Conservation (phyloP, 352 stramenopile species). For the Globisporangium paroecandrum region DNA sequence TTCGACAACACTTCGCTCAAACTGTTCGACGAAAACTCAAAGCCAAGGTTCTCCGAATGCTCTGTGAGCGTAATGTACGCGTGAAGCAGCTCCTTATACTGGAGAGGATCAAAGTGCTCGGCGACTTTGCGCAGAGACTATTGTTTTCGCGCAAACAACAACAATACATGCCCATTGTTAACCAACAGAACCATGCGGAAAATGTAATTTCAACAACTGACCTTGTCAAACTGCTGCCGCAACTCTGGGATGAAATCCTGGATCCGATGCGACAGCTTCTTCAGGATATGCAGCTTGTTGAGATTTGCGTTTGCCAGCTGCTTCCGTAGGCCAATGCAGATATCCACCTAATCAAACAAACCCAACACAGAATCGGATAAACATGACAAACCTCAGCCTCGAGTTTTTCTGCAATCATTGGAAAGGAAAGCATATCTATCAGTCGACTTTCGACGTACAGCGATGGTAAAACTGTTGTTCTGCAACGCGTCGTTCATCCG, state of each 20-base stretch:
- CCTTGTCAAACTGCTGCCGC: conserved; percentile 68
- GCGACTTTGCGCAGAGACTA: conserved; percentile 76
- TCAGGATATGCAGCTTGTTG: conserved; percentile 50
- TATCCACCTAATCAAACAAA: conserved; percentile 48
- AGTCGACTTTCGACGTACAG: conserved; percentile 28
- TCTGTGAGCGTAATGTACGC: conserved; percentile 78
- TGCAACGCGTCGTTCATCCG: conserved; percentile 71
- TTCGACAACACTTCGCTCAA: conserved; percentile 66
- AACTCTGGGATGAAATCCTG: conserved; percentile 77
- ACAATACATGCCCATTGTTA: background rate
- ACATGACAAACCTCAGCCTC: background rate
- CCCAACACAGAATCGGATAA: background rate
- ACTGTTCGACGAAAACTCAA: conserved; percentile 72
- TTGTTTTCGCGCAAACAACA: background rate
- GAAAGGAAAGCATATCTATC: background rate
- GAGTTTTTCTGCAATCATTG: background rate
- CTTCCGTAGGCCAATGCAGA: conserved; percentile 59
- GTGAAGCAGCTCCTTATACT: conserved; percentile 81
- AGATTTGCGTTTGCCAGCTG: conserved; percentile 42
- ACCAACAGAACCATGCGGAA: background rate
- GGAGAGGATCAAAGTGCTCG: conserved; percentile 57
- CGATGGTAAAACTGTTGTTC: conserved; percentile 60
- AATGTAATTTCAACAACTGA: conserved; percentile 12
- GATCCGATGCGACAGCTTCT: conserved; percentile 57
- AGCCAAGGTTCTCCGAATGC: conserved; percentile 70